A percentile compares a stretch with the other conserved stretches of the same genome.
These are phyloP conservation scores for Linnemannia schmuckeri DNA, from an alignment of 192 early-diverging fungal genomes.

Conservation along the genomic window DNA sequence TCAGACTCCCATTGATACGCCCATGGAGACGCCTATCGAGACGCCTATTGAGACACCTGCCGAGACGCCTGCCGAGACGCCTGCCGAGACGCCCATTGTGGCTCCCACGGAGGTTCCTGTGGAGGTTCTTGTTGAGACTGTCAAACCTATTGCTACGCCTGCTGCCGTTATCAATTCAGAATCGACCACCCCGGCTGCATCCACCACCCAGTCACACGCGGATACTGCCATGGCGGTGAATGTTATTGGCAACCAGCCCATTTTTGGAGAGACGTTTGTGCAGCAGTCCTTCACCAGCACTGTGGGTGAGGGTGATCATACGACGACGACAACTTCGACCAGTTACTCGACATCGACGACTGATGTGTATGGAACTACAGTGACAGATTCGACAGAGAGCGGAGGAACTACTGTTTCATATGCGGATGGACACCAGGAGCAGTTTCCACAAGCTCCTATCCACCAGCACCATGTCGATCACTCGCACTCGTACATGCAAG, in stretches of 20 bases:
- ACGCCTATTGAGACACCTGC: not conserved
- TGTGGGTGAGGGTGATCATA: constrained; percentile 11
- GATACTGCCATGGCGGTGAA: not conserved
- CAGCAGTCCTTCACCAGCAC: constrained; percentile 28
- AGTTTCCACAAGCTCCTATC: constrained; percentile 5
- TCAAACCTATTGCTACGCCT: not conserved
- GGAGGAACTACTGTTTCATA: constrained; percentile 7
- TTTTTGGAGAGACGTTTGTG: constrained; percentile 3
- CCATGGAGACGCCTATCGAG: not conserved
- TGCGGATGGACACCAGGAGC: constrained; percentile 30
- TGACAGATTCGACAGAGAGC: constrained; percentile 8
- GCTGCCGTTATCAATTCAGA: not conserved
- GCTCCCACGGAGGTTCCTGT: not conserved
- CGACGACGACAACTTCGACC: constrained; percentile 12
- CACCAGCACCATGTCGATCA: constrained; percentile 27
- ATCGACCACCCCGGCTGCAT: not conserved
- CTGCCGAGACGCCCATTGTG: not conserved
- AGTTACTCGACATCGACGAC: constrained; percentile 7
- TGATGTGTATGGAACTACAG: constrained; percentile 8
- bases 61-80: not conserved
- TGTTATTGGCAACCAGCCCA: not conserved
- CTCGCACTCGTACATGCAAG: not conserved
- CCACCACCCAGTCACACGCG: not conserved
- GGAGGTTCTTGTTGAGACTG: not conserved
- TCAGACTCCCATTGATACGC: not conserved